A percentile compares a stretch with the other conserved stretches of the same genome.
phyloP scores from a whole-genome alignment of 306 rosid species.

The Gynostemma pentaphyllum region DNA sequence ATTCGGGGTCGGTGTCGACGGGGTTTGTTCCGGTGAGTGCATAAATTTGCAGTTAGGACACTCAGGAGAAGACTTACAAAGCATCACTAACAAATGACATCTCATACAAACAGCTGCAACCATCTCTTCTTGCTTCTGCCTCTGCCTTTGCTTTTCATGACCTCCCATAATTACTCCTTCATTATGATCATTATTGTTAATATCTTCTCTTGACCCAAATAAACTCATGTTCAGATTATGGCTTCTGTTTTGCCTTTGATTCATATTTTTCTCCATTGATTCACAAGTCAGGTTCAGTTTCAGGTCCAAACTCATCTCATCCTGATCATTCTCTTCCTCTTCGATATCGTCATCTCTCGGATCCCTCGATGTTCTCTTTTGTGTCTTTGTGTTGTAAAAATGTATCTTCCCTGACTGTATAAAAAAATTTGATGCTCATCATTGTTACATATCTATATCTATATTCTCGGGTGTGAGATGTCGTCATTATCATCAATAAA shows the following conservation, averaged over 20 bases:
- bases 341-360: neutral
- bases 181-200: too few relatives aligned
- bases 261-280: neutral
- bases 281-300: conserved; percentile 8
- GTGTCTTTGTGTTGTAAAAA: conserved; percentile 10
- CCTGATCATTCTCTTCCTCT: neutral
- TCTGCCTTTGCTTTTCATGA: too few relatives aligned
- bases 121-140: neutral
- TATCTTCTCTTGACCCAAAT: neutral
- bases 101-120: conserved; percentile 13
- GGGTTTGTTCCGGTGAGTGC: conserved; percentile 8
- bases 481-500: too few relatives aligned
- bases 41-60: conserved; percentile 16
- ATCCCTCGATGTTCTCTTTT: conserved; percentile 8
- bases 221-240: too few relatives aligned
- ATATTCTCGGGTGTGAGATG: too few relatives aligned
- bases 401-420: conserved; percentile 7
- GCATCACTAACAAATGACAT: conserved; percentile 10
- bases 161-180: too few relatives aligned
- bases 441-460: too few relatives aligned
- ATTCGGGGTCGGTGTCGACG: neutral
- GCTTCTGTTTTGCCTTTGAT: too few relatives aligned
- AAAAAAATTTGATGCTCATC: neutral
- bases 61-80: conserved; percentile 12
- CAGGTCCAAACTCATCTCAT: conserved; percentile 3